Percentiles rank a stretch among this genome's conserved stretches.
These are phyloP conservation scores for Aspergillus japonicus DNA, from an alignment of 2,329 filamentous ascomycete species.

Conservation along the genomic window DNA sequence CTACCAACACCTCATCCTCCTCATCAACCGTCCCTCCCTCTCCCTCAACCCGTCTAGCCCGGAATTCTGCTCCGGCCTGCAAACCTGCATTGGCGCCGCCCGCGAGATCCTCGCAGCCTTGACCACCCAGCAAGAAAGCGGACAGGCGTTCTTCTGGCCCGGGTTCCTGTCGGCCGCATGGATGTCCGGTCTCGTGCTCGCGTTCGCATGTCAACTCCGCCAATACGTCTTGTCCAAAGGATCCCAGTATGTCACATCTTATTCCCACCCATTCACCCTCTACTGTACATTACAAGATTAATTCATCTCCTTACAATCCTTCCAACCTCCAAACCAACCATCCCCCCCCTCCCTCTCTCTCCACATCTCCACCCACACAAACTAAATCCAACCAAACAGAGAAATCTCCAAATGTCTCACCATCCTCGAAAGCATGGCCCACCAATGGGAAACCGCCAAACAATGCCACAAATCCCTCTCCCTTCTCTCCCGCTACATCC, in stretches of 20 bases:
- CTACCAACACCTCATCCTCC: constrained; percentile 42
- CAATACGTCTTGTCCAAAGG: constrained; percentile 39
- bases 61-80: constrained; percentile 42
- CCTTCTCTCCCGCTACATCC: constrained; percentile 35
- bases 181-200: constrained; percentile 44
- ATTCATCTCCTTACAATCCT: not conserved
- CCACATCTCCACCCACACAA: not conserved
- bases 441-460: constrained; percentile 42
- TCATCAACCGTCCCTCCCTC: constrained; percentile 42
- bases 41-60: constrained; percentile 39
- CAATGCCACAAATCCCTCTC: constrained; percentile 40
- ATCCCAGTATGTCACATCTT: constrained; percentile 22
- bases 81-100: constrained; percentile 43
- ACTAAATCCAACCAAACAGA: constrained; percentile 17
- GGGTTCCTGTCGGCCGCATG: constrained; percentile 42
- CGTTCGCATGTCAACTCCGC: constrained; percentile 42
- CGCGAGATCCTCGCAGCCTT: constrained; percentile 40
- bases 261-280: no score
- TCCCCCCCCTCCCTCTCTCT: no score
- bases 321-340: not conserved
- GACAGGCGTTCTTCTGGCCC: constrained; percentile 41
- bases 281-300: no score
- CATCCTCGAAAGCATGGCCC: constrained; percentile 36
- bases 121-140: constrained; percentile 30
- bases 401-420: constrained; percentile 37